phyloP scores from a whole-genome alignment of 805 yeast genomes.

The Cyberlindnera amylophila region DNA sequence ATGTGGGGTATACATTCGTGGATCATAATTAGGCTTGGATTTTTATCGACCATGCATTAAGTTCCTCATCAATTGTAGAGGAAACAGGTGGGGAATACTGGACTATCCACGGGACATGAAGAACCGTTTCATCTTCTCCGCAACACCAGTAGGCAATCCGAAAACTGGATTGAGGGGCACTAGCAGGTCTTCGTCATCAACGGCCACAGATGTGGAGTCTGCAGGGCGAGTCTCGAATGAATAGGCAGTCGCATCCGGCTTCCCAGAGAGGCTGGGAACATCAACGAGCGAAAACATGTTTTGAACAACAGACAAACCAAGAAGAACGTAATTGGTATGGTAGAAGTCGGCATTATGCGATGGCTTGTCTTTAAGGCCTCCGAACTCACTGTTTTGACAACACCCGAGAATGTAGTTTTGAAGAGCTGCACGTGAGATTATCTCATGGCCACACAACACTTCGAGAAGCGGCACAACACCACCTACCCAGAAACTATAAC shows the following conservation, averaged over 20 bases:
- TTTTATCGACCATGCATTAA: no score
- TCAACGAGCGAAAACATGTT: conserved; percentile 13
- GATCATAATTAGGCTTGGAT: no score
- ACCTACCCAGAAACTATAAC: conserved; percentile 96
- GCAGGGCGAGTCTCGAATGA: conserved; percentile 10
- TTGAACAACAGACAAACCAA: conserved; percentile 53
- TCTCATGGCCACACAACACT: conserved; percentile 36
- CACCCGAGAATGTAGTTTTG: conserved; percentile 68
- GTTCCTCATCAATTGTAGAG: no score
- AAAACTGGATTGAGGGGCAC: conserved; percentile 51
- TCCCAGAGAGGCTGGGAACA: conserved; percentile 1
- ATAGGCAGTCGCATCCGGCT: conserved; percentile 10
- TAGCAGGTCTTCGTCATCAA: conserved; percentile 21
- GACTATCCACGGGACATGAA: conserved; percentile 2
- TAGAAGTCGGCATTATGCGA: conserved; percentile 77
- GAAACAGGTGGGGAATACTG: no score
- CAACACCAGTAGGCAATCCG: conserved; percentile 47
- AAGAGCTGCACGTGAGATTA: conserved; percentile 54
- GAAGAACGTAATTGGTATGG: conserved; percentile 81
- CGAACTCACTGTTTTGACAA: conserved; percentile 56
- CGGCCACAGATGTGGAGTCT: conserved; percentile 16
- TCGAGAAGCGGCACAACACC: conserved; percentile 66
- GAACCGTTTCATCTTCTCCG: conserved; percentile 27
- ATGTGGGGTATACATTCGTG: no score
- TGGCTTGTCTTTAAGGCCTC: conserved; percentile 90